Conservation (phyloP, 805 yeast genomes). For the Wickerhamomyces ciferrii region DNA sequence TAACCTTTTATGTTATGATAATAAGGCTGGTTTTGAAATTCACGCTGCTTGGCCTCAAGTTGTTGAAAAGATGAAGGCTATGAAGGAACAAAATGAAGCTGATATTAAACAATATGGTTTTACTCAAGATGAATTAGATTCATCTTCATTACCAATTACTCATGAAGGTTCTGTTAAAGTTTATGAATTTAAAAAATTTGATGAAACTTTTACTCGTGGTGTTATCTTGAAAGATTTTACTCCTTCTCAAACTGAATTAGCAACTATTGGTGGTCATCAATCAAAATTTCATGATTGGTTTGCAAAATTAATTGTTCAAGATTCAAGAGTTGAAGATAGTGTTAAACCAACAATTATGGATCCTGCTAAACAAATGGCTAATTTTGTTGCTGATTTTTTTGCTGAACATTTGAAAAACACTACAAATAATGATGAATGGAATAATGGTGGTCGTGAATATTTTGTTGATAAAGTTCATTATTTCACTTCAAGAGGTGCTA, state of each 20-base stretch:
- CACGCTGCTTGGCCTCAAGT: constrained; percentile 23
- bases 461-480: constrained; percentile 38
- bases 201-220: constrained; percentile 32
- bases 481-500: constrained; percentile 42
- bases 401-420: constrained; percentile 43
- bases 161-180: constrained; percentile 22
- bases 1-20: constrained; percentile 21
- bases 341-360: constrained; percentile 9
- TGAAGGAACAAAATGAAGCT: not conserved
- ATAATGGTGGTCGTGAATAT: constrained; percentile 34
- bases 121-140: constrained; percentile 4
- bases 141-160: constrained; percentile 5
- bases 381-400: constrained; percentile 35
- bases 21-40: constrained; percentile 27
- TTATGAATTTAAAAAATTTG: constrained; percentile 24
- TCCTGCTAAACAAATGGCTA: constrained; percentile 18
- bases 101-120: not conserved
- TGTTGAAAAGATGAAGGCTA: not conserved
- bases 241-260: constrained; percentile 11
- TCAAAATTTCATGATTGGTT: constrained; percentile 30
- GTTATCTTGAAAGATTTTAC: constrained; percentile 27
- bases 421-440: constrained; percentile 44
- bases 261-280: constrained; percentile 16
- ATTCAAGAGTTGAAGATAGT: constrained; percentile 25
- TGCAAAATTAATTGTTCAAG: constrained; percentile 28